Evolutionary conservation across 1,284 basidiomycete genomes (phyloP), one percentile per base, ranked within the genome.

Genomic region (Porogramme epimiltina): DNA sequence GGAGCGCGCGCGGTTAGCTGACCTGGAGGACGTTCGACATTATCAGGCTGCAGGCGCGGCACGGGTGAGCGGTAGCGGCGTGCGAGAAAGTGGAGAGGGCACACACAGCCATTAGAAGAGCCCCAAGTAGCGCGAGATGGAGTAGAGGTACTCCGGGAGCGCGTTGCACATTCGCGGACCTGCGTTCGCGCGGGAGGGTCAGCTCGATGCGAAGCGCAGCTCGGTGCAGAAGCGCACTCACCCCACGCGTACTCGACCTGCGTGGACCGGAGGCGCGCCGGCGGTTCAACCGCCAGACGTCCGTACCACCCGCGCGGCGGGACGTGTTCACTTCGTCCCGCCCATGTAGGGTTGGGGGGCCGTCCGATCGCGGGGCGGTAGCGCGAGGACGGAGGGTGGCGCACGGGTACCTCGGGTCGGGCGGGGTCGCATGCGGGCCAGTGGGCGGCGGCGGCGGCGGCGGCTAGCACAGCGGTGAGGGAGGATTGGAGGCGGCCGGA

Each of bases 161-260:
- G 51, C 42, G 20, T n/a, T n/a, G n/a, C n/a, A n/a, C n/a, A n/a
- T 56, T 59, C 23, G 47, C 37, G 25, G 58, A 59, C 25, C 58
- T 59, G n/a, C 26, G 34, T n/a, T 6, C 34, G 34, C n/a, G 8
- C 28, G 28, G n/a, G n/a, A 8, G n/a, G n/a, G 23, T 1, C 9
- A 23, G n/a, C 22, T 18, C 4, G 22, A 39, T 9, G 19, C 11
- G 23, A 23, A 18, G 13, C 16, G 16, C n/a, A 18, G 5, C 19
- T 22, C 5, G 25, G 38, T 1, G 9, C 6, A 16, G n/a, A 18
- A 20, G 4, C 24, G 37, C 22, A 26, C 55, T 28, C 46, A 57
- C 55, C 52, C 51, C 55, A 57, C 26, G 54, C 52, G 44, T 46
- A 57, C 46, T 48, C 52, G n/a, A 57, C 46, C 55, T 56, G 11